These are phyloP conservation scores for Albizia julibrissin DNA, from an alignment of 306 rosid genomes.

Conservation along the genomic window DNA sequence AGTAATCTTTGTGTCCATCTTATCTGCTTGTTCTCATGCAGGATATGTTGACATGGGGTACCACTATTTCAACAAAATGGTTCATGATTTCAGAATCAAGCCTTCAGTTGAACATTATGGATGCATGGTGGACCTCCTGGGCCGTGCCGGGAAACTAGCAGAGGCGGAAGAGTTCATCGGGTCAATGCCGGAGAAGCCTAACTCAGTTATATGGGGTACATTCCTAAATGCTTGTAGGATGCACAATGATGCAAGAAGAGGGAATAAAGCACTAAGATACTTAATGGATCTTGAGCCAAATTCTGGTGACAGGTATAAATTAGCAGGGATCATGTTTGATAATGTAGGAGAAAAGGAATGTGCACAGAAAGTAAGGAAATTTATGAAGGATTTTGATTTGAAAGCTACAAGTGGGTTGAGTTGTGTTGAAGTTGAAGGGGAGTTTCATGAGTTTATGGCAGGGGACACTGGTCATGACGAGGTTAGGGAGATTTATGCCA, in stretches of 20 bases:
- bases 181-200: constrained; percentile 40
- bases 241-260: constrained; percentile 42
- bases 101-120: constrained; percentile 58
- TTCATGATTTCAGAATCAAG: constrained; percentile 37
- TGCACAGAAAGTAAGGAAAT: constrained; percentile 30
- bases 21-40: constrained; percentile 52
- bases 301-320: constrained; percentile 55
- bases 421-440: constrained; percentile 44
- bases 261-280: constrained; percentile 42
- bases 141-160: constrained; percentile 46
- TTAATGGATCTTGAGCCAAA: constrained; percentile 41
- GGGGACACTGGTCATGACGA: constrained; percentile 33
- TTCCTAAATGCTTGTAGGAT: constrained; percentile 48
- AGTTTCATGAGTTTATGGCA: constrained; percentile 40
- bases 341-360: constrained; percentile 38
- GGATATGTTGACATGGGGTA: constrained; percentile 47
- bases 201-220: constrained; percentile 50
- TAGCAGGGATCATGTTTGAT: constrained; percentile 48
- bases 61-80: constrained; percentile 42
- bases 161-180: constrained; percentile 47
- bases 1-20: constrained; percentile 43
- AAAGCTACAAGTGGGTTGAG: constrained; percentile 48
- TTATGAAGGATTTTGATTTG: constrained; percentile 38
- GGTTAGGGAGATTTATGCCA: constrained; percentile 30
- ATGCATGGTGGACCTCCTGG: constrained; percentile 60